phyloP scores from a whole-genome alignment of 495 filamentous ascomycete species.

The Entonaema liquescens region DNA sequence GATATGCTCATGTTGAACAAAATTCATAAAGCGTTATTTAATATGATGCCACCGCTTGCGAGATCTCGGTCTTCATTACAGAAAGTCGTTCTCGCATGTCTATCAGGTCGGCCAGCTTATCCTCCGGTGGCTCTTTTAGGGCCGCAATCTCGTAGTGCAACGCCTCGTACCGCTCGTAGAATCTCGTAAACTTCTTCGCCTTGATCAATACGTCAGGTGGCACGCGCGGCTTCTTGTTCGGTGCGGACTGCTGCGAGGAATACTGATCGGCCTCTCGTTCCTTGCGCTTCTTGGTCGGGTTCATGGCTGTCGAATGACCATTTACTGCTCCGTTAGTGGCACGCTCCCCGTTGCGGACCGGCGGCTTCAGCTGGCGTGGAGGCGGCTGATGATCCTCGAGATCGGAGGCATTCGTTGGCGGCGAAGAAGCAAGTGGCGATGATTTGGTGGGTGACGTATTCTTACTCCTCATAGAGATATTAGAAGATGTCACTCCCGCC shows the following conservation, averaged over 20 bases:
- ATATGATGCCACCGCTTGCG: conserved; percentile 54
- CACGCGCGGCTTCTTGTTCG: conserved; percentile 51
- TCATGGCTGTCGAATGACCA: conserved; percentile 23
- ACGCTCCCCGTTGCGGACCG: conserved; percentile 33
- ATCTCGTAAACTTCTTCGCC: conserved; percentile 68
- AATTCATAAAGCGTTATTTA: conserved; percentile 4
- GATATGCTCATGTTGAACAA: not conserved
- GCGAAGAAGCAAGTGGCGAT: conserved; percentile 77
- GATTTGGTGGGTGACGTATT: conserved; percentile 73
- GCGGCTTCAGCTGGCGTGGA: conserved; percentile 47
- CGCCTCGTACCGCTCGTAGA: conserved; percentile 69
- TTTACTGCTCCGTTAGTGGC: conserved; percentile 32
- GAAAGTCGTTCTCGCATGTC: conserved; percentile 69
- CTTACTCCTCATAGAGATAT: conserved; percentile 51
- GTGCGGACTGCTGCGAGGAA: conserved; percentile 41
- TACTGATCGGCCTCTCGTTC: conserved; percentile 41
- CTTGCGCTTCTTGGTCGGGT: conserved; percentile 53
- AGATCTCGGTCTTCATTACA: conserved; percentile 74
- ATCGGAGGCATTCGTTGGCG: conserved; percentile 77
- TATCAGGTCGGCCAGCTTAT: conserved; percentile 65
- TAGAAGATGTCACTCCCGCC: conserved; percentile 43
- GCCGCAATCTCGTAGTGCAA: conserved; percentile 67
- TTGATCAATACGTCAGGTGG: conserved; percentile 56
- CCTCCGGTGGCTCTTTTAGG: conserved; percentile 60
- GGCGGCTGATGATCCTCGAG: conserved; percentile 52